These are phyloP conservation scores for Crucihimalaya himalaica DNA, from an alignment of 345 rosid species.

Conservation along the genomic window DNA sequence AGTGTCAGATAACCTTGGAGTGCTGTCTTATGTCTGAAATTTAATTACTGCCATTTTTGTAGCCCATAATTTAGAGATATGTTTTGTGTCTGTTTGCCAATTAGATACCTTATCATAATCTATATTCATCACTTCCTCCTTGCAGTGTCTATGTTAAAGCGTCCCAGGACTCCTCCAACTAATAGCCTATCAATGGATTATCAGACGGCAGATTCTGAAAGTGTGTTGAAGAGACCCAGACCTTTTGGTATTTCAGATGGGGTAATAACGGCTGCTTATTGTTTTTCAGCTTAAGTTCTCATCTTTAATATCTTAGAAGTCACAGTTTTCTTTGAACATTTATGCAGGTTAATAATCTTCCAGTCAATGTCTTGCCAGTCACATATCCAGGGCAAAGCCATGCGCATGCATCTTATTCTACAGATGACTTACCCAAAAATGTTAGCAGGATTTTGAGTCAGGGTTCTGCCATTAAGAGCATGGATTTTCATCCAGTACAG, in stretches of 20 bases:
- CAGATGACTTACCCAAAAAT: slow-evolving; percentile 55
- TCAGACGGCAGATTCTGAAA: slow-evolving; percentile 76
- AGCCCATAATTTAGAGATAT: slow-evolving; percentile 1
- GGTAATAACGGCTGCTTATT: slow-evolving; percentile 40
- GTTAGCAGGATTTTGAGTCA: slow-evolving; percentile 52
- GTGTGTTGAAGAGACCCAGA: slow-evolving; percentile 68
- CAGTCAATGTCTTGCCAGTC: slow-evolving; percentile 52
- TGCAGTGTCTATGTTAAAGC: slow-evolving; percentile 66
- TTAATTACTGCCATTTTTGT: neutral
- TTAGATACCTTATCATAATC: neutral
- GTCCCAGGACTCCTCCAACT: slow-evolving; percentile 58
- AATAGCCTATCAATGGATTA: slow-evolving; percentile 63
- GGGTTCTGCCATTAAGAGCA: slow-evolving; percentile 63
- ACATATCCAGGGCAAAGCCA: slow-evolving; percentile 55
- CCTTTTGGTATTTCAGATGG: slow-evolving; percentile 64
- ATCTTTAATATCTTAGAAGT: slow-evolving; percentile 16
- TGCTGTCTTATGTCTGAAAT: neutral
- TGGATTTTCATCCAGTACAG: slow-evolving; percentile 78
- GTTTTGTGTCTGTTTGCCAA: slow-evolving; percentile 2
- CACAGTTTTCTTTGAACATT: slow-evolving; percentile 5
- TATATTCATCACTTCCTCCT: slow-evolving; percentile 25
- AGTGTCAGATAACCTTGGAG: neutral
- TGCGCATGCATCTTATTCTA: slow-evolving; percentile 56
- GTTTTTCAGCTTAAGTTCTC: slow-evolving; percentile 8
- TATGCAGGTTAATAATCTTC: slow-evolving; percentile 51